A percentile compares a stretch with the other conserved stretches of the same genome.
These are phyloP conservation scores for Potentilla sterilis DNA, from an alignment of 306 rosid species.

Conservation along the genomic window DNA sequence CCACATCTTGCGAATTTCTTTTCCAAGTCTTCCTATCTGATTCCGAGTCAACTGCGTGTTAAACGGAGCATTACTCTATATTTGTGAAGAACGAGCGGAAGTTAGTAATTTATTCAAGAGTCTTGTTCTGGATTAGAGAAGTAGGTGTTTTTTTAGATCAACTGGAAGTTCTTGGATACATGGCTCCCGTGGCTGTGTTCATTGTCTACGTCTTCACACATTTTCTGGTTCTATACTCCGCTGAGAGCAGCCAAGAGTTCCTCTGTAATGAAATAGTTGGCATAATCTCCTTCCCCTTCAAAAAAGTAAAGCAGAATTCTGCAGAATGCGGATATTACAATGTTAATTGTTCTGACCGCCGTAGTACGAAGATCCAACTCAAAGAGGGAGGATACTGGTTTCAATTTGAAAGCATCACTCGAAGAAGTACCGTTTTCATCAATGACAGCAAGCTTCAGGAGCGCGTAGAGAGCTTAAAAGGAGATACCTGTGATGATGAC, in stretches of 20 bases:
- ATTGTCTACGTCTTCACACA: not conserved
- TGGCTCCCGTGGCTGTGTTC: slow-evolving; percentile 18
- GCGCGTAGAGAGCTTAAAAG: not conserved
- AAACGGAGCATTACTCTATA: not conserved
- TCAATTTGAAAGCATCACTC: rapidly evolving
- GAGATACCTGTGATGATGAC: rapidly evolving
- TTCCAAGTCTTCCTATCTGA: slow-evolving; percentile 16
- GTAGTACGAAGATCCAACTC: not conserved
- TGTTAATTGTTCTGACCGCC: rapidly evolving
- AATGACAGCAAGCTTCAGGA: rapidly evolving
- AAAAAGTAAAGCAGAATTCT: rapidly evolving
- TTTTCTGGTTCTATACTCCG: slow-evolving; percentile 8
- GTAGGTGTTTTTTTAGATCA: not conserved
- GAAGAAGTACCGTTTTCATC: rapidly evolving
- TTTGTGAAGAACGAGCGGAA: not conserved
- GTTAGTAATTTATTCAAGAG: not conserved
- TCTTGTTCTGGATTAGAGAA: not conserved
- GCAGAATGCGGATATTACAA: not conserved
- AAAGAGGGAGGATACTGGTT: slow-evolving; percentile 2
- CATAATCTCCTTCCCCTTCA: not conserved
- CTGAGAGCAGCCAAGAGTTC: slow-evolving; percentile 9
- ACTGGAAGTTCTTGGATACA: not conserved
- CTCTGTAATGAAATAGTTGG: rapidly evolving
- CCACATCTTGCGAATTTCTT: not conserved
- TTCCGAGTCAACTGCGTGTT: slow-evolving; percentile 29